Conservation (phyloP, 306 rosid species). For the Neltuma alba region DNA sequence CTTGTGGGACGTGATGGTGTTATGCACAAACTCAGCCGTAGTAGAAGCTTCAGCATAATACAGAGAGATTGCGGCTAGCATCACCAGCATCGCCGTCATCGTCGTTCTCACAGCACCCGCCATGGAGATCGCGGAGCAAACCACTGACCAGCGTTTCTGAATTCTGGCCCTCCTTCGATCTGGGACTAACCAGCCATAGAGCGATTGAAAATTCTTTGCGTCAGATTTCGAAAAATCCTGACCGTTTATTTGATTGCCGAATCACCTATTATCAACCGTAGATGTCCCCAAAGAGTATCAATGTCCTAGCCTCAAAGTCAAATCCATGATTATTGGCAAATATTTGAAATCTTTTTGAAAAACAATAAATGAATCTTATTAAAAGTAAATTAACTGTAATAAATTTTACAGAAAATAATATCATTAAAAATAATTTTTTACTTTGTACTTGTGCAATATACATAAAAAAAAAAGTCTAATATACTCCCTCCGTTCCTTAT, state of each 20-base stretch:
- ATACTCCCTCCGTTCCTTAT: no score
- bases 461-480: no score
- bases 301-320: neutral
- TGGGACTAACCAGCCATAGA: neutral
- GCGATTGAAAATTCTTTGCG: neutral
- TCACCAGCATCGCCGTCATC: conserved; percentile 30
- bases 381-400: no score
- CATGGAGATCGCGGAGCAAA: conserved; percentile 13
- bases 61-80: conserved; percentile 39
- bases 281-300: neutral
- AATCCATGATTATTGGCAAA: neutral
- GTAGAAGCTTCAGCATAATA: conserved; percentile 41
- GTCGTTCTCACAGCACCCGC: conserved; percentile 34
- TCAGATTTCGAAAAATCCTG: neutral
- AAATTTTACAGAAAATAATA: no score
- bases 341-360: no score
- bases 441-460: no score
- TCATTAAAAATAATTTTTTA: no score
- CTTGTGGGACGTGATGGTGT: conserved; percentile 70
- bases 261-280: neutral
- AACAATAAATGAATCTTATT: no score
- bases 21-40: conserved; percentile 61
- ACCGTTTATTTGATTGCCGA: neutral
- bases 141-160: neutral
- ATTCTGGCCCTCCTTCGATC: no score